A percentile compares a stretch with the other conserved stretches of the same genome.
These are phyloP conservation scores for Pulveroboletus sp. DNA, from an alignment of 768 basidiomycete species.

Conservation along the genomic window DNA sequence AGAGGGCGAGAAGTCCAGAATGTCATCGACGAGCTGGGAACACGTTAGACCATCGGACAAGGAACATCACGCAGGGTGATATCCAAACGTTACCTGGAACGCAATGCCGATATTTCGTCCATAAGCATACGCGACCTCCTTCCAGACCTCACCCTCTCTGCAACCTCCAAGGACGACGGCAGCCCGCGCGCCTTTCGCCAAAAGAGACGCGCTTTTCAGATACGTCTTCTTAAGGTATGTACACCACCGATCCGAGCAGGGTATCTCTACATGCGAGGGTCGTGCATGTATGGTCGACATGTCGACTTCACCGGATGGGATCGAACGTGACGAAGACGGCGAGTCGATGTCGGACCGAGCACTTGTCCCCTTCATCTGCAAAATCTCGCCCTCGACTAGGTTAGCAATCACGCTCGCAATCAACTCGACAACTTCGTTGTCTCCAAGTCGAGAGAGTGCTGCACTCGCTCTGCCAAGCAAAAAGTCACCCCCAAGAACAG, in stretches of 20 bases:
- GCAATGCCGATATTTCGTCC: constrained; percentile 88
- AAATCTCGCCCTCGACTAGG: constrained; percentile 93
- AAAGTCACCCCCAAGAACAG: constrained; percentile 94
- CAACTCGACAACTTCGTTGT: constrained; percentile 87
- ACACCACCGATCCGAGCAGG: constrained; percentile 52
- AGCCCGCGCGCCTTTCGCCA: constrained; percentile 83
- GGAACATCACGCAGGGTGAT: background rate
- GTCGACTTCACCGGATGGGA: constrained; percentile 13
- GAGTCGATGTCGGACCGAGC: background rate
- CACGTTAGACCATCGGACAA: background rate
- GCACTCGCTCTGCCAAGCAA: constrained; percentile 87
- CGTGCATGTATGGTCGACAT: constrained; percentile 43
- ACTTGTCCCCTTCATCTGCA: constrained; percentile 51
- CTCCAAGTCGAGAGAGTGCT: constrained; percentile 81
- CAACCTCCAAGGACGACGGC: constrained; percentile 86
- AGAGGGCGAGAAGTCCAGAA: constrained; percentile 86
- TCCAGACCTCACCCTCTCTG: constrained; percentile 71
- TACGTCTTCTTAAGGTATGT: constrained; percentile 90
- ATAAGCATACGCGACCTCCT: constrained; percentile 88
- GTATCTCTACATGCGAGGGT: constrained; percentile 25
- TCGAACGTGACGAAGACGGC: background rate
- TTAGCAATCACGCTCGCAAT: constrained; percentile 90
- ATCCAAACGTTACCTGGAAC: constrained; percentile 67
- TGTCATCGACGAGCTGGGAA: constrained; percentile 85
- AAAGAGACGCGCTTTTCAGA: constrained; percentile 84